Percentiles rank a stretch among this genome's conserved stretches.
Conservation (phyloP, 2,329 filamentous ascomycete species). For the Xylariaceae sp. region DNA sequence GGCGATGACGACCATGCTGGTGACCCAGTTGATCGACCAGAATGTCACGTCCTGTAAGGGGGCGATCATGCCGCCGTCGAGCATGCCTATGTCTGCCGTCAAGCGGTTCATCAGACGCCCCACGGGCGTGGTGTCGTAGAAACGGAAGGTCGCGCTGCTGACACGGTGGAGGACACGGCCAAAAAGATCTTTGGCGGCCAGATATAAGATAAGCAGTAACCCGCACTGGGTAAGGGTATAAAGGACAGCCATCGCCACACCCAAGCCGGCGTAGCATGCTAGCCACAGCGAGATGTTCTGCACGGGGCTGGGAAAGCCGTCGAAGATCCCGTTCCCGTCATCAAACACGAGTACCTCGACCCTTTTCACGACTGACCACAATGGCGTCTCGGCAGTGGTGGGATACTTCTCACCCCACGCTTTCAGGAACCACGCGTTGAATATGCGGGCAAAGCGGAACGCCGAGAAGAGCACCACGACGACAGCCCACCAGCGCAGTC, state of each 20-base stretch:
- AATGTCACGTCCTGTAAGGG: constrained; percentile 69
- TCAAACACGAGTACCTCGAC: constrained; percentile 1
- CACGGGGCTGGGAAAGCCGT: constrained; percentile 59
- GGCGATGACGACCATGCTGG: constrained; percentile 72
- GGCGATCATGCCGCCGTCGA: constrained; percentile 78
- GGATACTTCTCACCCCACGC: constrained; percentile 77
- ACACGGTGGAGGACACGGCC: constrained; percentile 65
- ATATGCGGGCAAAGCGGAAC: constrained; percentile 60
- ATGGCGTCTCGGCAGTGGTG: constrained; percentile 18
- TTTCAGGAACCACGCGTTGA: constrained; percentile 76
- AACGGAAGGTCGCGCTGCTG: constrained; percentile 76
- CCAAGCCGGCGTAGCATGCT: constrained; percentile 62
- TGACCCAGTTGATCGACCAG: constrained; percentile 63
- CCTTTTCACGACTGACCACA: too few relatives aligned
- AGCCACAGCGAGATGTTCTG: constrained; percentile 71
- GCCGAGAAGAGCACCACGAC: constrained; percentile 58
- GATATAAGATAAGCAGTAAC: constrained; percentile 72
- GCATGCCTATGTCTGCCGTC: constrained; percentile 82
- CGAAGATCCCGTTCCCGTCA: constrained; percentile 32
- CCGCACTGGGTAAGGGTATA: constrained; percentile 59
- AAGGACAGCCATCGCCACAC: constrained; percentile 52
- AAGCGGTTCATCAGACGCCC: constrained; percentile 88
- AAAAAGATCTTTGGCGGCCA: constrained; percentile 72
- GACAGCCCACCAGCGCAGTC: constrained; percentile 64
- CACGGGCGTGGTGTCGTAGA: constrained; percentile 85